Base-by-base conservation (phyloP, 768 basidiomycete genomes). In the Paxillus rubicundulus region DNA sequence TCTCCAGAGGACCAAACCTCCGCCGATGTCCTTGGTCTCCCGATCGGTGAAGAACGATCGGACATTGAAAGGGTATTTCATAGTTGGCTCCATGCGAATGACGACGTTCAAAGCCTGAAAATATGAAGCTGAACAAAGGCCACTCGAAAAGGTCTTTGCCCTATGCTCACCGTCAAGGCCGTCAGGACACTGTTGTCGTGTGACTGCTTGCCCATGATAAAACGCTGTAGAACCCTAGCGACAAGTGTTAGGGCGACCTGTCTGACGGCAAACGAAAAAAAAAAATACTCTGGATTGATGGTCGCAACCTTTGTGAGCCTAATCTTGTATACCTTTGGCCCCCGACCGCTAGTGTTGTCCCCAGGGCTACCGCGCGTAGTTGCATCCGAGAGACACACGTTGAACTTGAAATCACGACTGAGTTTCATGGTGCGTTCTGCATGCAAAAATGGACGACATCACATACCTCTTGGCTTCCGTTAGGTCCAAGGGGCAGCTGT, bases 21-120 rank as follows among this genome's bases (percentile, higher is more conserved):
- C 62, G 1, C 87, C 85, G 21, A 89, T 80, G 27, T 68, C 60
- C 42, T 72, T 77, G 9, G 70, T 76, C 47, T 82, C 86, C 1
- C 70, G 64, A 20, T 79, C 68, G 0, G 85, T 86, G 65, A 85
- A 92, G 69, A 92, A 90, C 0, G 86, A 88, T 0, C 89, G 79
- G 7, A 83, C 78, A 47, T 89, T 86, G 74, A 84, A 88, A 0
- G 89, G 87, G 50, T 84, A 82, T 17, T 76, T 75, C 63, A 81
- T 64, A 2, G 80, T 85, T 0, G 89, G 89, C 49, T 81, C 80
- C 85, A 87, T 87, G 0, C 89, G 79, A 14, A 92, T 77, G 10
- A 84, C 84, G 4, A 90, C 84, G 53, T 92, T 91, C 44, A 86
- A 64, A 0, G 86, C 85, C 87, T 89, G 46, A 24, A 37, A 49